Evolutionary conservation across 2,329 filamentous ascomycete species (phyloP).

Genomic region (Furcasterigmium sp.): DNA sequence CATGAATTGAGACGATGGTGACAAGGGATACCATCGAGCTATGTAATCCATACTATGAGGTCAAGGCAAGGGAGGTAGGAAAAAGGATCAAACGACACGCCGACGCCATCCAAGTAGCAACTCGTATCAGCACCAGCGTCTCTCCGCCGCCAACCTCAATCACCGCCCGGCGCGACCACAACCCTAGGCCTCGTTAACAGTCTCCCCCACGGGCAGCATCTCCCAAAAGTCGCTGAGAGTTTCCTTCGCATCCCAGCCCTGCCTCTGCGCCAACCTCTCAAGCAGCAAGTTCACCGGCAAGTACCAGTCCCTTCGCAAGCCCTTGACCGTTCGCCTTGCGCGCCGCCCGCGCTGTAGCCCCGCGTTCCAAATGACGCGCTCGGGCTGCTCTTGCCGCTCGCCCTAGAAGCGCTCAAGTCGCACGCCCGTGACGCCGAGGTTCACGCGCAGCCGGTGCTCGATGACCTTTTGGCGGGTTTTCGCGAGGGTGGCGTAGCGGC

Average conservation of each 20-base stretch:
- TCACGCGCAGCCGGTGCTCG: not conserved
- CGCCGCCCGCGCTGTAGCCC: not conserved
- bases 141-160: no score
- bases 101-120: no score
- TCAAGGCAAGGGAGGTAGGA: no score
- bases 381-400: slow-evolving; percentile 3
- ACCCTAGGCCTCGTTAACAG: not conserved
- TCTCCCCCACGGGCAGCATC: not conserved
- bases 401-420: slow-evolving; percentile 3
- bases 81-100: no score
- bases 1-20: no score
- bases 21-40: no score
- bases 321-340: not conserved
- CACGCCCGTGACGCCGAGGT: not conserved
- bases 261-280: not conserved
- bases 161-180: no score
- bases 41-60: no score
- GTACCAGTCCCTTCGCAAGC: not conserved
- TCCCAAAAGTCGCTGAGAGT: not conserved
- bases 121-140: no score
- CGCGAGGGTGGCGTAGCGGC: slow-evolving; percentile 16
- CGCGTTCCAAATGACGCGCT: not conserved
- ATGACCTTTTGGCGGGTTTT: slow-evolving; percentile 13
- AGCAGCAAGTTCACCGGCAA: not conserved
- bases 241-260: not conserved